Percentiles rank a stretch among this genome's conserved stretches.
phyloP scores from a whole-genome alignment of 2,329 filamentous ascomycete species.

The Aspergillus fijiensis region DNA sequence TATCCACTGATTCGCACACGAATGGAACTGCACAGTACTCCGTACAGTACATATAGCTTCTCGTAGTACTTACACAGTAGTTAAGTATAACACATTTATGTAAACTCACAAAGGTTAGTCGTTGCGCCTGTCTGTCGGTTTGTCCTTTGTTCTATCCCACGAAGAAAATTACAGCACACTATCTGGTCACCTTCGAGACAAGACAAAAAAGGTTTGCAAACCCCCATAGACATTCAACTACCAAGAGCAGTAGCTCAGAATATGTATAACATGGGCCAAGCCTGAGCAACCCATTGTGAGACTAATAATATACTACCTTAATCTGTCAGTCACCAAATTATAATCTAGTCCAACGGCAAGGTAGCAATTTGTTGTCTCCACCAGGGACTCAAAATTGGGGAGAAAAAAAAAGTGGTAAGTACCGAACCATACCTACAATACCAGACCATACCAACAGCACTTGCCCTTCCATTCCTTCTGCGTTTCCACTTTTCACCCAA shows the following conservation, averaged over 20 bases:
- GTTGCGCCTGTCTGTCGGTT: no score
- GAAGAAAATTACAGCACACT: no score
- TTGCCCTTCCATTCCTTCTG: not conserved
- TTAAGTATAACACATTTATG: not conserved
- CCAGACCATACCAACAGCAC: not conserved
- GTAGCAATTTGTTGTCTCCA: slow-evolving; percentile 5
- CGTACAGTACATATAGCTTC: not conserved
- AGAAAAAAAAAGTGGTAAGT: not conserved
- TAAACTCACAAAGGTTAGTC: no score
- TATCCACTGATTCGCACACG: not conserved
- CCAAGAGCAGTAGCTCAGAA: no score
- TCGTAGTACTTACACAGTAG: not conserved
- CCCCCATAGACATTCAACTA: no score
- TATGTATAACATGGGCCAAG: not conserved
- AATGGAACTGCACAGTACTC: not conserved
- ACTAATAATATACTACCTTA: not conserved
- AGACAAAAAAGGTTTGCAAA: no score
- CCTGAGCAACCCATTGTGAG: not conserved
- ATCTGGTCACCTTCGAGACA: no score
- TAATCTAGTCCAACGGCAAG: not conserved
- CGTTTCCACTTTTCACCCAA: not conserved
- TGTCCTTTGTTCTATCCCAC: no score
- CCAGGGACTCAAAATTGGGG: not conserved
- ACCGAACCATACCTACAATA: slow-evolving; percentile 1
- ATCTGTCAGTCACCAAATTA: not conserved